These are phyloP conservation scores for Huntiella bhutanensis DNA, from an alignment of 2,329 filamentous ascomycete genomes.

Conservation along the genomic window DNA sequence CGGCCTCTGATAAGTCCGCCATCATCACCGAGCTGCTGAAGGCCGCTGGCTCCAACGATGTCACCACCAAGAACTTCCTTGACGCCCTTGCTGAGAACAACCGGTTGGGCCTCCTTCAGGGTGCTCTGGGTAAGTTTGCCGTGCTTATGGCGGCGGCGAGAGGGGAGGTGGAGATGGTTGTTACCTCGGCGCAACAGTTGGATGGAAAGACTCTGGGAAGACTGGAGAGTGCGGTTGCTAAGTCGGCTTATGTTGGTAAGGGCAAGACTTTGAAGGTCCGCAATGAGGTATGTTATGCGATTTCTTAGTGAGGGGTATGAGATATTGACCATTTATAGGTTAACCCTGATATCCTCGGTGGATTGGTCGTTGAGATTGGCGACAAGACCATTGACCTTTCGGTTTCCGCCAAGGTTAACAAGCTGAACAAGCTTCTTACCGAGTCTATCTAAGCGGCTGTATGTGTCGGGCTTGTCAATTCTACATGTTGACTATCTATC, in stretches of 20 bases:
- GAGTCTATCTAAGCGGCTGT: slow-evolving; percentile 67
- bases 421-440: slow-evolving; percentile 98
- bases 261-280: slow-evolving; percentile 98
- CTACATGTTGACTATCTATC: too few species aligned
- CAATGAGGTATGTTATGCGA: slow-evolving; percentile 45
- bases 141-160: slow-evolving; percentile 73
- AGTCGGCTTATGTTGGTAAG: slow-evolving; percentile 71
- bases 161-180: slow-evolving; percentile 82
- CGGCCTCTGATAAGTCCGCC: slow-evolving; percentile 58
- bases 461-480: neutral
- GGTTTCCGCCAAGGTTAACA: slow-evolving; percentile 83
- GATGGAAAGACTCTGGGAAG: slow-evolving; percentile 72
- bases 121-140: slow-evolving; percentile 71
- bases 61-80: slow-evolving; percentile 89
- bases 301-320: neutral
- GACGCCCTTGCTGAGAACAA: slow-evolving; percentile 87
- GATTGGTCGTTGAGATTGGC: slow-evolving; percentile 86
- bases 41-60: slow-evolving; percentile 52
- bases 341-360: slow-evolving; percentile 85
- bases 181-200: slow-evolving; percentile 79
- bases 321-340: slow-evolving; percentile 32
- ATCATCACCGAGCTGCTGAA: slow-evolving; percentile 81
- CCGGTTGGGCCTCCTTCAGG: slow-evolving; percentile 63
- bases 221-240: slow-evolving; percentile 72
- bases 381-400: slow-evolving; percentile 96